A percentile compares a stretch with the other conserved stretches of the same genome.
These are phyloP conservation scores for Pseudonitzschia pungens DNA, from an alignment of 108 stramenopile genomes.

Conservation along the genomic window DNA sequence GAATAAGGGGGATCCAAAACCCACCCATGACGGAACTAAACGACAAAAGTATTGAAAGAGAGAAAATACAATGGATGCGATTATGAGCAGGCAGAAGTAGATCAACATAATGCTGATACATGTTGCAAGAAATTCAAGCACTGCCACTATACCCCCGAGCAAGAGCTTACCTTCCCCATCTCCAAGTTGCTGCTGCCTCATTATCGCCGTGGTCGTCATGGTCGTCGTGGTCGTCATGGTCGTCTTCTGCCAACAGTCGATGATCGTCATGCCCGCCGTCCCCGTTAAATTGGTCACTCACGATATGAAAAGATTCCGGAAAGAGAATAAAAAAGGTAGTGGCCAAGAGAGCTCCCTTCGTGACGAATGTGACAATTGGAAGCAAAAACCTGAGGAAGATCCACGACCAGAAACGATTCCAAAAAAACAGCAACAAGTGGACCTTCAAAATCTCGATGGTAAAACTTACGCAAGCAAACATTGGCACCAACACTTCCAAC, in stretches of 20 bases:
- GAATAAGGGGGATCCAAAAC: slow-evolving; percentile 61
- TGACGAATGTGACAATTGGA: not conserved
- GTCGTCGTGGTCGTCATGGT: slow-evolving; percentile 42
- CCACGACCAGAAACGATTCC: not conserved
- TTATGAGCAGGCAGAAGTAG: no score
- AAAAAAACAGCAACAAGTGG: not conserved
- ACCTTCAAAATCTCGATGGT: not conserved
- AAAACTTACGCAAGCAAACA: slow-evolving; percentile 44
- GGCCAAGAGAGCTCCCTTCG: slow-evolving; percentile 57
- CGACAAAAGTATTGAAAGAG: no score
- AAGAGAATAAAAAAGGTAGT: slow-evolving; percentile 67
- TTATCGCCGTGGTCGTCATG: slow-evolving; percentile 33
- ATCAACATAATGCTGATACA: no score
- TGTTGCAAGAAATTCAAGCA: no score
- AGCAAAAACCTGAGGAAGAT: not conserved
- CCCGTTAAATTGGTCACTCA: slow-evolving; percentile 8
- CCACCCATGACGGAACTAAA: slow-evolving; percentile 58
- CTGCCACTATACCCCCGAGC: no score
- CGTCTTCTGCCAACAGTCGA: slow-evolving; percentile 30
- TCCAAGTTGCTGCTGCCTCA: slow-evolving; percentile 48
- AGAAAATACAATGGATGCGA: no score
- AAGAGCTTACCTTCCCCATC: slow-evolving; percentile 44
- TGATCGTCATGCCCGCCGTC: slow-evolving; percentile 28
- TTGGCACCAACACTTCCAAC: slow-evolving; percentile 26
- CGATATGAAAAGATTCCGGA: slow-evolving; percentile 56